A percentile compares a stretch with the other conserved stretches of the same genome.
These are phyloP conservation scores for Talinum fruticosum DNA, from an alignment of 148 eudicot species.

Conservation along the genomic window DNA sequence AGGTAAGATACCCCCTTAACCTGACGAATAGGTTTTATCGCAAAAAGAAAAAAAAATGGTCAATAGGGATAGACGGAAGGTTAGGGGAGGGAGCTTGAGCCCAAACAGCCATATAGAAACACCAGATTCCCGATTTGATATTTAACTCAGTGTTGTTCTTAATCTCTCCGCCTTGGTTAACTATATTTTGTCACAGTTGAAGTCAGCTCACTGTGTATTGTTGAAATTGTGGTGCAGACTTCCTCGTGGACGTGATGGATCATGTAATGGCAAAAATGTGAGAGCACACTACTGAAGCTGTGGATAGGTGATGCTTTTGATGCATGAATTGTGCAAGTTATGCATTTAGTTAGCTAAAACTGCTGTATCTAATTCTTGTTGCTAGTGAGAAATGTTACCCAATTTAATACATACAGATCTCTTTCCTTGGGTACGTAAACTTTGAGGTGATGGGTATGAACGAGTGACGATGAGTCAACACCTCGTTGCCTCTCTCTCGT, in stretches of 20 bases:
- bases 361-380: conserved; percentile 18
- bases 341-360: background rate
- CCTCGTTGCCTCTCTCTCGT: conserved; percentile 64
- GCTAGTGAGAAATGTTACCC: background rate
- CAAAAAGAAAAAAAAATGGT: too few species aligned
- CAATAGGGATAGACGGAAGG: too few species aligned
- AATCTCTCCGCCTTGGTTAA: background rate
- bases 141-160: background rate
- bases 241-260: conserved; percentile 43
- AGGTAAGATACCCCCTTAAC: too few species aligned
- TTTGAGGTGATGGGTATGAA: background rate
- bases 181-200: too few species aligned
- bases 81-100: too few species aligned
- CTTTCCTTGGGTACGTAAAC: background rate
- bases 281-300: conserved; percentile 9
- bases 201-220: background rate
- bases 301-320: conserved; percentile 8
- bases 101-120: background rate
- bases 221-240: conserved; percentile 26
- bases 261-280: conserved; percentile 42
- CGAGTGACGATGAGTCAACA: conserved; percentile 50
- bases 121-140: background rate
- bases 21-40: too few species aligned
- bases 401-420: conserved; percentile 3
- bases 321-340: background rate